phyloP scores from a whole-genome alignment of 495 filamentous ascomycete species.

The Darksidea phi region DNA sequence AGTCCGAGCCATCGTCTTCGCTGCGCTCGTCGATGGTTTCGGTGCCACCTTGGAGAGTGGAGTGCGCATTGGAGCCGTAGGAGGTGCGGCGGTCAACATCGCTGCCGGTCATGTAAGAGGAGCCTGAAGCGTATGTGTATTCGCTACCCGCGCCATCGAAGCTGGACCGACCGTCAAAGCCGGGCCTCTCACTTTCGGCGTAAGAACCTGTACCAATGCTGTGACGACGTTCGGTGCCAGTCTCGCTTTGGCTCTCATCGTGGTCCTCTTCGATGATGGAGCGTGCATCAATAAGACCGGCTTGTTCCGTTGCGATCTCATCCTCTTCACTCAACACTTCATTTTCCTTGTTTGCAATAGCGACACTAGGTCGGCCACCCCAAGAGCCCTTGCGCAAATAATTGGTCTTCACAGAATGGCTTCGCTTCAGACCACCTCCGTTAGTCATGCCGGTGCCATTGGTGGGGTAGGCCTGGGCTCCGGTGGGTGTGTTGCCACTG shows the following conservation, averaged over 20 bases:
- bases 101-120: slow-evolving; percentile 51
- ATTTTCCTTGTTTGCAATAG: slow-evolving; percentile 60
- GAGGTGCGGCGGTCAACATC: slow-evolving; percentile 52
- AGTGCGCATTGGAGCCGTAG: slow-evolving; percentile 49
- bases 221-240: slow-evolving; percentile 51
- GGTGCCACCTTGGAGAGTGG: slow-evolving; percentile 35
- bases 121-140: slow-evolving; percentile 49
- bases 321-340: slow-evolving; percentile 49
- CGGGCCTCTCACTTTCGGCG: slow-evolving; percentile 40
- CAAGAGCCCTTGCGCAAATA: slow-evolving; percentile 70
- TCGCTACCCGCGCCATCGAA: slow-evolving; percentile 54
- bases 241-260: slow-evolving; percentile 51
- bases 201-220: slow-evolving; percentile 35
- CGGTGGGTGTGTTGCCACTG: slow-evolving; percentile 65
- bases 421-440: slow-evolving; percentile 50
- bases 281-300: background rate
- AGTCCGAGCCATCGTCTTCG: slow-evolving; percentile 14
- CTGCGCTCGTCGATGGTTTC: slow-evolving; percentile 40
- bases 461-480: slow-evolving; percentile 57
- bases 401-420: slow-evolving; percentile 69
- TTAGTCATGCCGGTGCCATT: slow-evolving; percentile 54
- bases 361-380: slow-evolving; percentile 51
- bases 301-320: slow-evolving; percentile 35
- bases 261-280: slow-evolving; percentile 50
- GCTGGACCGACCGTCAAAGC: slow-evolving; percentile 54